phyloP scores from a whole-genome alignment of 495 filamentous ascomycete genomes.

The Geoglossum glabrum region DNA sequence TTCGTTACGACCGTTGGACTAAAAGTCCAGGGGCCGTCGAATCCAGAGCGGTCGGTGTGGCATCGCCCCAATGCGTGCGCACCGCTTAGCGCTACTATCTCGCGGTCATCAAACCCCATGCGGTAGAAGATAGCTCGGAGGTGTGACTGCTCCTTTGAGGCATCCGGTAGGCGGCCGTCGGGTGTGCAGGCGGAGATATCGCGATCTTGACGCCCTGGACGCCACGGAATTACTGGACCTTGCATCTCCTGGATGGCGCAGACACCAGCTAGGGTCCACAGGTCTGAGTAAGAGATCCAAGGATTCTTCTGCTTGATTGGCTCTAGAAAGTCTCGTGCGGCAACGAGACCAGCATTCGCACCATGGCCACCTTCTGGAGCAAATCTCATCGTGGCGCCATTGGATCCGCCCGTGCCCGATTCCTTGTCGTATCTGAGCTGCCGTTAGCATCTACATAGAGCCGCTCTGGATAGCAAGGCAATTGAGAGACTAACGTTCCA shows the following conservation, averaged over 20 bases:
- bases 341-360: conserved; percentile 79
- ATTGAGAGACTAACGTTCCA: conserved; percentile 9
- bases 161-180: conserved; percentile 91
- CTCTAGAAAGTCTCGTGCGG: conserved; percentile 80
- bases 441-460: not conserved
- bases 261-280: conserved; percentile 84
- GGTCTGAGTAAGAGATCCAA: conserved; percentile 90
- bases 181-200: conserved; percentile 75
- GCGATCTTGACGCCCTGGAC: conserved; percentile 66
- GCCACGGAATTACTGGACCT: conserved; percentile 72
- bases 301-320: conserved; percentile 74
- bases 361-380: conserved; percentile 79
- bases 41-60: conserved; percentile 77
- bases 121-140: conserved; percentile 84
- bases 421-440: conserved; percentile 47
- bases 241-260: conserved; percentile 87
- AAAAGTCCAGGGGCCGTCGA: conserved; percentile 89
- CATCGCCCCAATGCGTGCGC: conserved; percentile 88
- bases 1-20: conserved; percentile 86
- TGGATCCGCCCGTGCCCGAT: conserved; percentile 80
- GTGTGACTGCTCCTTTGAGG: conserved; percentile 56
- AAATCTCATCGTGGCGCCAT: conserved; percentile 97
- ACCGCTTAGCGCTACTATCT: conserved; percentile 80
- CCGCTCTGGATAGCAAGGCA: not conserved
- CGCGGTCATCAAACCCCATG: conserved; percentile 95